Evolutionary conservation across 257 asterid species (phyloP).

Genomic region (Ilex aquifolium): DNA sequence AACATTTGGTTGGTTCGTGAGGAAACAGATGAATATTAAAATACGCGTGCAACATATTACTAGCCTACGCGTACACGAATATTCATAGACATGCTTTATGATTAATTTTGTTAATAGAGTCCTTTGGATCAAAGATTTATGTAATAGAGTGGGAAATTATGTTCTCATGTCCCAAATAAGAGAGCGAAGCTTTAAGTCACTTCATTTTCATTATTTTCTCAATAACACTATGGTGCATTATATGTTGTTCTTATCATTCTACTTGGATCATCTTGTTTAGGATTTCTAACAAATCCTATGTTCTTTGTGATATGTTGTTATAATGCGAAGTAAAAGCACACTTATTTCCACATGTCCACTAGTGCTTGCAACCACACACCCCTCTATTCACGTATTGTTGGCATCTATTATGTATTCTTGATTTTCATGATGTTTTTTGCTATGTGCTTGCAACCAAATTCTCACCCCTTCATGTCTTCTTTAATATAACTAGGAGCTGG

Average conservation of each 20-base stretch:
- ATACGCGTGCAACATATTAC: not conserved
- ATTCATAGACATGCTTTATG: not conserved
- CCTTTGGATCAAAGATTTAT: not conserved
- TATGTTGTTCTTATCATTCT: not conserved
- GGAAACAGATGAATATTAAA: not conserved
- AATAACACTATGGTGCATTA: not conserved
- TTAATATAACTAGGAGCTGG: constrained; percentile 57
- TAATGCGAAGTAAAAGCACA: too few species aligned
- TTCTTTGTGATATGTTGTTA: too few species aligned
- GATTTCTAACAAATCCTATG: too few species aligned
- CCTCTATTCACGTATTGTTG: too few species aligned
- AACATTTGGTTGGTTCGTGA: not conserved
- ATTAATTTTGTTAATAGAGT: not conserved
- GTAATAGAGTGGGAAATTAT: too few species aligned
- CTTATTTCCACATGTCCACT: too few species aligned
- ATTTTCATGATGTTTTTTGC: not conserved
- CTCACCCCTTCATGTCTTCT: constrained; percentile 4
- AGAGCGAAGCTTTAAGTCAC: too few species aligned
- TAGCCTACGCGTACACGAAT: not conserved
- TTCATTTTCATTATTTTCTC: not conserved
- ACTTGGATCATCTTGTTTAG: too few species aligned
- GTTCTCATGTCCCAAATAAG: too few species aligned
- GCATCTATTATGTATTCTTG: not conserved
- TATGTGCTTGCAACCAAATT: not conserved
- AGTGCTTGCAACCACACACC: not conserved